Percentiles rank a stretch among this genome's conserved stretches.
These are phyloP conservation scores for Aspergillus pseudoterreus DNA, from an alignment of 2,329 filamentous ascomycete species.

Conservation along the genomic window DNA sequence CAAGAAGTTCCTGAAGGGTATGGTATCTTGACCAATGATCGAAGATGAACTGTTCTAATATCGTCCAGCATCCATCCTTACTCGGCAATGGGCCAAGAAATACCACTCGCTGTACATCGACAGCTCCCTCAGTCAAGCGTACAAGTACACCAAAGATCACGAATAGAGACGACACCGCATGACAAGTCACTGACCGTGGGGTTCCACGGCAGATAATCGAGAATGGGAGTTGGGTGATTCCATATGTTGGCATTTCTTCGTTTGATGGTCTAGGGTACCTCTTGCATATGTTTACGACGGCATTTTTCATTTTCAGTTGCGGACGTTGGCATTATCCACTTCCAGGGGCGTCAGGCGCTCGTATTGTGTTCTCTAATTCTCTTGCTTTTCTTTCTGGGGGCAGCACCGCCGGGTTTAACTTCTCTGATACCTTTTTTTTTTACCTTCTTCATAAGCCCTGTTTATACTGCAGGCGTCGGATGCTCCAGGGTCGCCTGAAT, in stretches of 20 bases:
- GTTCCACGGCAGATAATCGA: slow-evolving; percentile 19
- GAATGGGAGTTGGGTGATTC: slow-evolving; percentile 27
- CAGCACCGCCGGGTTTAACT: slow-evolving; percentile 15
- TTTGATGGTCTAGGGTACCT: slow-evolving; percentile 39
- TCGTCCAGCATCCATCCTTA: slow-evolving; percentile 74
- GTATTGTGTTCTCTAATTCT: slow-evolving; percentile 18
- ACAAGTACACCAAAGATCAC: slow-evolving; percentile 30
- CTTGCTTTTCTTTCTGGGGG: slow-evolving; percentile 16
- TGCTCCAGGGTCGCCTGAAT: slow-evolving; percentile 19
- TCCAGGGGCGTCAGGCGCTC: slow-evolving; percentile 33
- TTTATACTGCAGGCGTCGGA: slow-evolving; percentile 26
- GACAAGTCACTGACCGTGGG: slow-evolving; percentile 20
- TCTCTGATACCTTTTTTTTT: slow-evolving; percentile 27
- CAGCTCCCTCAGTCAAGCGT: slow-evolving; percentile 27
- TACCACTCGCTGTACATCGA: slow-evolving; percentile 47
- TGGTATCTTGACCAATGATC: slow-evolving; percentile 25
- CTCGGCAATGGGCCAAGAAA: slow-evolving; percentile 90
- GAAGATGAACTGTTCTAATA: slow-evolving; percentile 8
- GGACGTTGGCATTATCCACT: slow-evolving; percentile 33
- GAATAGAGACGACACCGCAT: slow-evolving; percentile 26
- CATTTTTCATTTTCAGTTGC: slow-evolving; percentile 30
- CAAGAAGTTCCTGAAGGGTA: slow-evolving; percentile 99
- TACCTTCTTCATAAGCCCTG: slow-evolving; percentile 20
- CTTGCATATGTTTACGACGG: slow-evolving; percentile 40
- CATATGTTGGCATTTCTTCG: slow-evolving; percentile 40